These are phyloP conservation scores for Colletotrichum tofieldiae DNA, from an alignment of 2,329 filamentous ascomycete genomes.

Conservation along the genomic window DNA sequence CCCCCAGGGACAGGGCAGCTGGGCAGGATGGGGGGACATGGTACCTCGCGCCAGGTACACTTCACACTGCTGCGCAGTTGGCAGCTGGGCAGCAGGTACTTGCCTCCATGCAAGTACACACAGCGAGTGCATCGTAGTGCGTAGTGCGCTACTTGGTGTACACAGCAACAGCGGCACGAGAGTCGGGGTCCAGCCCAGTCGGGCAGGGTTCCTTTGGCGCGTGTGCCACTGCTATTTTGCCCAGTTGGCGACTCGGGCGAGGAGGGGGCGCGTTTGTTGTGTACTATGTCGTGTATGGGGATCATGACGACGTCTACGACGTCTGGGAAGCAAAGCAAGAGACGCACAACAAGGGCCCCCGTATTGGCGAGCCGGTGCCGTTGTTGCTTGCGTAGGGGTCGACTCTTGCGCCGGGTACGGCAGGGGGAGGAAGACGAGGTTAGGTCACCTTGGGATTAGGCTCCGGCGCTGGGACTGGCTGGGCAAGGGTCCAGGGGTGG, in stretches of 20 bases:
- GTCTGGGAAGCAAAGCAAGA: constrained; percentile 25
- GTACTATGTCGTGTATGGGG: not conserved
- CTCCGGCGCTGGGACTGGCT: constrained; percentile 12
- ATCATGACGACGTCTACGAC: constrained; percentile 40
- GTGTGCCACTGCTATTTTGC: constrained; percentile 24
- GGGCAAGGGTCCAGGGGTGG: constrained; percentile 1
- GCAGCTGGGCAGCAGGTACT: not conserved
- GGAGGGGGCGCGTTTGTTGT: constrained; percentile 3
- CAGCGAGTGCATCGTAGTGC: no score
- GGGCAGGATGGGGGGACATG: no score
- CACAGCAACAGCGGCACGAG: not conserved
- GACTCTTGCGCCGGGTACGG: constrained; percentile 9
- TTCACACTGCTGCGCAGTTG: not conserved
- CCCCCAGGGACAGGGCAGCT: not conserved
- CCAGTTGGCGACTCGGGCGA: not conserved
- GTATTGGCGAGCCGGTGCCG: constrained; percentile 10
- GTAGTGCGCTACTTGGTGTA: not conserved
- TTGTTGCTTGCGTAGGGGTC: not conserved
- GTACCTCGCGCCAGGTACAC: not conserved
- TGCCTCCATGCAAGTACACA: no score
- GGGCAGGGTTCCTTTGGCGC: constrained; percentile 36
- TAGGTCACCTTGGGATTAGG: constrained; percentile 18
- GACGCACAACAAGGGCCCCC: constrained; percentile 3
- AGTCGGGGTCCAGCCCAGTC: constrained; percentile 38
- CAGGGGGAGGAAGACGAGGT: not conserved